Conservation (phyloP, 2,329 filamentous ascomycete species). For the Chlorencoelia australis region DNA sequence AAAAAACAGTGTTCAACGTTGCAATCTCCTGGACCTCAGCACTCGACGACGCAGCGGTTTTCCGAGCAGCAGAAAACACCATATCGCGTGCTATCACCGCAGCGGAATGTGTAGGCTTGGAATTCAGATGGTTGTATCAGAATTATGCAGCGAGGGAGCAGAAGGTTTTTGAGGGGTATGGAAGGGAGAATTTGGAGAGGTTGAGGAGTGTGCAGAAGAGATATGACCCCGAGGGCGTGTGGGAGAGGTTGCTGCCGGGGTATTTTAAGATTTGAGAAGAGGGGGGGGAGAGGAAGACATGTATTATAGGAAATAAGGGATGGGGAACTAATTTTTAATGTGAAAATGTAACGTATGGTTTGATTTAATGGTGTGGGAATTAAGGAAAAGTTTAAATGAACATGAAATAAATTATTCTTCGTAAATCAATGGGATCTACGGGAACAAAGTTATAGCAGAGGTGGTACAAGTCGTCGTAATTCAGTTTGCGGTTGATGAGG, state of each 20-base stretch:
- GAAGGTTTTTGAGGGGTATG: conserved; percentile 29
- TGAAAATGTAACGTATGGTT: too few species aligned
- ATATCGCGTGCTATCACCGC: conserved; percentile 22
- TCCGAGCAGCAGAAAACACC: conserved; percentile 21
- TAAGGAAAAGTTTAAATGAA: too few species aligned
- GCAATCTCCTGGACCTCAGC: conserved; percentile 23
- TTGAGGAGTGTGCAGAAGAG: conserved; percentile 17
- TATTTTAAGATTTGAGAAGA: conserved; percentile 35
- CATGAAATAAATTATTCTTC: too few species aligned
- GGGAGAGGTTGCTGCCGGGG: conserved; percentile 27
- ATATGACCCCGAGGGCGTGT: conserved; percentile 23
- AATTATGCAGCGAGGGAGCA: conserved; percentile 32
- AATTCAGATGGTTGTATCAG: conserved; percentile 32
- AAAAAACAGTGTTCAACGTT: conserved; percentile 1
- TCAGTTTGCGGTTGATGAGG: too few species aligned
- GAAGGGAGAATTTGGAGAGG: conserved; percentile 25
- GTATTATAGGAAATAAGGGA: too few species aligned
- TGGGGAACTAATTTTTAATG: too few species aligned
- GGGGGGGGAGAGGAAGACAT: too few species aligned
- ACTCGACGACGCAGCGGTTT: conserved; percentile 28
- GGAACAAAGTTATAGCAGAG: too few species aligned
- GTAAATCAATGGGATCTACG: too few species aligned
- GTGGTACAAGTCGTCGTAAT: too few species aligned
- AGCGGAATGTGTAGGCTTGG: conserved; percentile 26
- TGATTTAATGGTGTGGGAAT: too few species aligned